These are phyloP conservation scores for Microstegium vimineum DNA, from an alignment of 176 grass and related monocot species.

Conservation along the genomic window DNA sequence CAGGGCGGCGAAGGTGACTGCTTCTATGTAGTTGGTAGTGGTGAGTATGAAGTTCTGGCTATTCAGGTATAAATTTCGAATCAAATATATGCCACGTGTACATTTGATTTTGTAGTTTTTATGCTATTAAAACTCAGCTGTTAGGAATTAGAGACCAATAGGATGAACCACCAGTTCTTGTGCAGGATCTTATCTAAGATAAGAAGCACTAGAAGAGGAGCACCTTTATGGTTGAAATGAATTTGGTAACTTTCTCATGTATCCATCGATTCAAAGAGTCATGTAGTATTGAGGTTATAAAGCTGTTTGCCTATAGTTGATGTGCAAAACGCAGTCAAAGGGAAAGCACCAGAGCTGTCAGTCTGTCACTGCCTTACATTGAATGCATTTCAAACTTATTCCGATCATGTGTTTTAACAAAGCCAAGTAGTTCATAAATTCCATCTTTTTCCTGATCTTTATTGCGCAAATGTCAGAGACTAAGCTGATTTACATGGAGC, in stretches of 20 bases:
- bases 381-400: background rate
- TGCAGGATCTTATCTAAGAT: slow-evolving; percentile 10
- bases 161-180: background rate
- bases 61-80: slow-evolving; percentile 69
- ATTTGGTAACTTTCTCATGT: background rate
- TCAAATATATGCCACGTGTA: background rate
- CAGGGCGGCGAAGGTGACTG: slow-evolving; percentile 92
- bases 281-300: background rate
- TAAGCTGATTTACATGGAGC: slow-evolving; percentile 42
- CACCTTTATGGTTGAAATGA: background rate
- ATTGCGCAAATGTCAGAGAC: background rate
- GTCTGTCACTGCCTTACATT: background rate
- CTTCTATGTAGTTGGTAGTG: slow-evolving; percentile 96
- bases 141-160: background rate
- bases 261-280: background rate
- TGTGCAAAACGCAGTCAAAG: background rate
- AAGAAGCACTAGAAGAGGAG: background rate
- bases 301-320: slow-evolving; percentile 3
- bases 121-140: no score
- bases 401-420: background rate
- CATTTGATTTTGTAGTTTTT: slow-evolving; percentile 6
- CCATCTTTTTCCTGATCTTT: background rate
- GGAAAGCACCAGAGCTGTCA: background rate
- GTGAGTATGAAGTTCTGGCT: slow-evolving; percentile 96
- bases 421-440: background rate